Evolutionary conservation across 345 rosid genomes (phyloP).

Genomic region (Hypericum perforatum): DNA sequence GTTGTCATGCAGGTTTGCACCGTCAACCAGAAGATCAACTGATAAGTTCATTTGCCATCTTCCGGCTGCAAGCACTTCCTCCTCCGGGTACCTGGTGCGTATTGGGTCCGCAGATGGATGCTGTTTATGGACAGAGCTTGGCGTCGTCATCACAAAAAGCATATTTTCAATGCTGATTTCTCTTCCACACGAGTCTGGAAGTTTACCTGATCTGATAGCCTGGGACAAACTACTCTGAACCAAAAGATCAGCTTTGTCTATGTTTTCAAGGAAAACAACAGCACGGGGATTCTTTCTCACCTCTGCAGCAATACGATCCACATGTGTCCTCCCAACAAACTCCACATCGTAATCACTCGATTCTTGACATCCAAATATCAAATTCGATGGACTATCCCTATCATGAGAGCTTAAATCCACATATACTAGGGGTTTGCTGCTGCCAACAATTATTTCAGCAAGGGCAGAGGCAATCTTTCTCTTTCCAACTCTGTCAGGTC

Average conservation of each 20-base stretch:
- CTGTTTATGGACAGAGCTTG: conserved; percentile 8
- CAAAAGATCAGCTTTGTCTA: conserved; percentile 51
- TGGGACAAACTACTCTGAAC: conserved; percentile 39
- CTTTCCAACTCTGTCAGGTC: conserved; percentile 63
- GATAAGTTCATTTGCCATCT: conserved; percentile 44
- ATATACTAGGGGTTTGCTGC: conserved; percentile 28
- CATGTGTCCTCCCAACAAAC: conserved; percentile 38
- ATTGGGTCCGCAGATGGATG: background rate
- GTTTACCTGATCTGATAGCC: conserved; percentile 46
- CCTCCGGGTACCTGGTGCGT: conserved; percentile 32
- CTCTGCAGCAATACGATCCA: conserved; percentile 44
- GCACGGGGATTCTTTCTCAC: conserved; percentile 38
- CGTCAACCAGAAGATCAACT: conserved; percentile 14
- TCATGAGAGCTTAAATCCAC: conserved; percentile 41
- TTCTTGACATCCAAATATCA: conserved; percentile 19
- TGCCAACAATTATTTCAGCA: conserved; percentile 45
- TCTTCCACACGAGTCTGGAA: conserved; percentile 43
- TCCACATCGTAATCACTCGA: conserved; percentile 20
- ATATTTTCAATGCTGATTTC: conserved; percentile 34
- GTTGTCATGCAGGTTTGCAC: background rate
- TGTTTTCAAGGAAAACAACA: conserved; percentile 51
- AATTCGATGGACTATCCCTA: conserved; percentile 11
- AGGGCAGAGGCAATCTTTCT: conserved; percentile 48
- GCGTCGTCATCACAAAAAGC: conserved; percentile 33
- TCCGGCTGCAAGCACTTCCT: conserved; percentile 35